Evolutionary conservation across 768 basidiomycete species (phyloP), one percentile per base, ranked within the genome.

Genomic region (Leccinum aurantiacum): DNA sequence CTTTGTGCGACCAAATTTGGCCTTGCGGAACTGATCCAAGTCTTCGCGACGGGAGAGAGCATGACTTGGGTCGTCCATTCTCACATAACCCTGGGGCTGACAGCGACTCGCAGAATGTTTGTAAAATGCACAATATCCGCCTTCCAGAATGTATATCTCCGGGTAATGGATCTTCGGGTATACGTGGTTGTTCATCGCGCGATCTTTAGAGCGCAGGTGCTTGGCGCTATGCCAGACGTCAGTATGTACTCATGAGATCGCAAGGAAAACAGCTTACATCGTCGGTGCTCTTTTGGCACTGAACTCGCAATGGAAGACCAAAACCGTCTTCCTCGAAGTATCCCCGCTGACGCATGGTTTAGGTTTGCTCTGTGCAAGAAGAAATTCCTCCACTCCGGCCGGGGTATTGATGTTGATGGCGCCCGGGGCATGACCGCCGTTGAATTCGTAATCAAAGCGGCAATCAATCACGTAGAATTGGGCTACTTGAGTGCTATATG

Each of bases 251-350:
- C 53, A 62, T 19, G 19, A 31, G 31, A 44, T 44, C 4, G 25
- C 14, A 59, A 49, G 48, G 24, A 47, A 47, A 57, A 58, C 17
- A 55, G 82, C 86, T 77, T 72, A 95, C 95, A 96, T 93, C 9
- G 96, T 96, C 2, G 97, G 97, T 1, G 95, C 97, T 47, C 97
- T 82, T 76, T 97, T 97, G 17, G 84, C 89, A 64, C 92, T 95
- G 71, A 98, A 98, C 76, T 99, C 97, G 78, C 97, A 99, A 71
- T 99, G 97, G 81, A 99, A 98, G 50, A 99, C 82, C 46, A 98
- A 76, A 33, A 98, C 78, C 1, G 90, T 94, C 77, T 95, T 95
- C 74, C 81, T 83, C 14, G 78, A 76, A 0, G 73, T 57, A 65
- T 95, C 90, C 22, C 92, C 90, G 72, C 93, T 95, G 44, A 84